Conservation (phyloP, 768 basidiomycete genomes). For the Tricholoma terreum region DNA sequence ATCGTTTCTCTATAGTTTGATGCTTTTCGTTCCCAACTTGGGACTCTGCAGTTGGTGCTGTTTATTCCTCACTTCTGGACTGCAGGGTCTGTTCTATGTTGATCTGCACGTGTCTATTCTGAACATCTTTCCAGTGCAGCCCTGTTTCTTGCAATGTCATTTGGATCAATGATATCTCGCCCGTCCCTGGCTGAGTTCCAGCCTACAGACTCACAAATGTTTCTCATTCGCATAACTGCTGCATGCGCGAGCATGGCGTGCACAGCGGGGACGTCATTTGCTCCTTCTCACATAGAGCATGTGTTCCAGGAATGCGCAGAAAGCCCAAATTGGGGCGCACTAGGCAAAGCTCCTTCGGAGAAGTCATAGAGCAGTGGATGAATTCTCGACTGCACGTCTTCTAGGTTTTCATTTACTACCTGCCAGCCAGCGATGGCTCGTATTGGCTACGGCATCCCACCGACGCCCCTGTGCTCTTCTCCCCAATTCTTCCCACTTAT, state of each 20-base stretch:
- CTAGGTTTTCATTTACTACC: no score
- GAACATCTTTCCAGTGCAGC: neutral
- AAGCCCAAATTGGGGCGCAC: no score
- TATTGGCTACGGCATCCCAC: no score
- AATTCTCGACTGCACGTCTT: no score
- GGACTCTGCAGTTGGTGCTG: neutral
- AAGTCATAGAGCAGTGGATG: no score
- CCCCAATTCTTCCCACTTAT: no score
- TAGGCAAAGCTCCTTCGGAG: no score
- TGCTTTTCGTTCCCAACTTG: neutral
- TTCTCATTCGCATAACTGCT: neutral
- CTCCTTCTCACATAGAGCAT: neutral
- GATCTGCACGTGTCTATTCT: neutral
- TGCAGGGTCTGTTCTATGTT: neutral
- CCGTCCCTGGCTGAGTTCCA: neutral
- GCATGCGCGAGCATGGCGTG: neutral
- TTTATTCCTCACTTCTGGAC: neutral
- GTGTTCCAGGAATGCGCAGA: neutral
- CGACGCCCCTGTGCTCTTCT: no score
- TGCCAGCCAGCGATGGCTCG: no score
- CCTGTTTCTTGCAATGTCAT: neutral
- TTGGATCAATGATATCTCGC: neutral
- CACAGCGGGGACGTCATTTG: neutral
- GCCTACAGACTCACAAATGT: neutral
- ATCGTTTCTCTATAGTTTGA: neutral